Evolutionary conservation across 495 filamentous ascomycete species (phyloP).

Genomic region (Ascodesmis nigricans): DNA sequence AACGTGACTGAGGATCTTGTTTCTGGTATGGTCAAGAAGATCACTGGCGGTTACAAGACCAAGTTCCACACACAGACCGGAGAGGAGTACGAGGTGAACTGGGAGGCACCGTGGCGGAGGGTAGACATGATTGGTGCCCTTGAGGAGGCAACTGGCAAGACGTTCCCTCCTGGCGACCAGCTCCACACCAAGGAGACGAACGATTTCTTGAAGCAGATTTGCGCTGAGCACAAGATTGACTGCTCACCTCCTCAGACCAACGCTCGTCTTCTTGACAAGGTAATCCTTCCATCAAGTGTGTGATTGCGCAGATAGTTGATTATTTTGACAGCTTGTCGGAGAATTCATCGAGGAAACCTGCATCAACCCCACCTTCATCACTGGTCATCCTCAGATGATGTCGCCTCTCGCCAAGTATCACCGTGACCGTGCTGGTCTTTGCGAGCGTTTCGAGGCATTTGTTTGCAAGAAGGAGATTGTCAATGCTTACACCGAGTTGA

Average conservation of each 20-base stretch:
- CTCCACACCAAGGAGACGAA: constrained; percentile 75
- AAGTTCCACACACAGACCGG: constrained; percentile 62
- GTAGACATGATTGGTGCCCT: constrained; percentile 94
- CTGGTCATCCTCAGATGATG: constrained; percentile 89
- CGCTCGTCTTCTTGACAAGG: constrained; percentile 89
- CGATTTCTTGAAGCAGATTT: constrained; percentile 59
- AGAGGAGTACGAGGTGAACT: constrained; percentile 75
- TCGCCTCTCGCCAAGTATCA: constrained; percentile 91
- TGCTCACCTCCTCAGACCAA: constrained; percentile 82
- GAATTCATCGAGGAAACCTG: constrained; percentile 90
- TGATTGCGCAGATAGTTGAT: neutral
- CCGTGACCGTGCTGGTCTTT: constrained; percentile 57
- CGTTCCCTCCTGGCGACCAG: constrained; percentile 73
- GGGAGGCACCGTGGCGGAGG: constrained; percentile 80
- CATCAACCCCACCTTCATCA: constrained; percentile 92
- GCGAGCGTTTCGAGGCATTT: constrained; percentile 93
- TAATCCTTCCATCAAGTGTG: neutral
- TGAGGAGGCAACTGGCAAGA: constrained; percentile 73
- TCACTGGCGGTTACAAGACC: constrained; percentile 69
- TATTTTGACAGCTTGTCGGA: constrained; percentile 38
- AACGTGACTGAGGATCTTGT: constrained; percentile 83
- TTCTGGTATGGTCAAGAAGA: constrained; percentile 69
- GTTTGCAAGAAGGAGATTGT: constrained; percentile 94
- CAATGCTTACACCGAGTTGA: constrained; percentile 96
- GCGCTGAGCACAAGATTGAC: constrained; percentile 76